Evolutionary conservation across 106 monocot genomes (phyloP), one percentile per base, ranked within the genome.

Genomic region (Dendrobium officinale): DNA sequence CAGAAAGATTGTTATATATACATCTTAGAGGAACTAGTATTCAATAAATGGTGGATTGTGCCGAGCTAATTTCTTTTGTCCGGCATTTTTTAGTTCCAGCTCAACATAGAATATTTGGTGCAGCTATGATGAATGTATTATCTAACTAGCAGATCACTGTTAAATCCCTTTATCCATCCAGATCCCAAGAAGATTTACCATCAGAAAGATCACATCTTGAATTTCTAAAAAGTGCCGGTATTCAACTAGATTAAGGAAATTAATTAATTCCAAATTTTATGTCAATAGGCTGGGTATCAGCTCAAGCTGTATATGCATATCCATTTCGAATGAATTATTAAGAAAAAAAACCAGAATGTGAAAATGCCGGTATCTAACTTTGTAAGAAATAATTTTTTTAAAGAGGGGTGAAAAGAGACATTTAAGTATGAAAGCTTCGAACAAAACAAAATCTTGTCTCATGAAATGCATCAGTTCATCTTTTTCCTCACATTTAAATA

Each of bases 301-400:
- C 77, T 72, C 86, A 86, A 80, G 87, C 82, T 9, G 24, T 88
- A 79, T 68, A 73, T 67, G 45, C 77, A 67, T 91, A 96, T 27
- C 91, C 89, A 27, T 80, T 96, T 73, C 86, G 75, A 93, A 89
- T 85, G 95, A 96, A 77, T 75, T 93, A 42, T 42, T 55, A 10
- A 93, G 88, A 85, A 93, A 75, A 72, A 77, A 2, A 78, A 75
- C 59, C 86, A 93, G 68, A 66, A 70, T 37, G 89, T 27, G 27
- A 27, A 27, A 27, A 27, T 27, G 27, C 27, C 0, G 27, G 27
- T 27, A 27, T 27, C 27, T 27, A 27, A 0, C 27, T 27, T 27
- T 27, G 27, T 27, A 27, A 27, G 27, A 27, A 27, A 27, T 27
- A 27, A 27, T 27, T 27, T 27, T 27, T 27, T 27, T 27, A 27